Base-by-base conservation (phyloP, 768 basidiomycete species). In the Mycena sanguinolenta region DNA sequence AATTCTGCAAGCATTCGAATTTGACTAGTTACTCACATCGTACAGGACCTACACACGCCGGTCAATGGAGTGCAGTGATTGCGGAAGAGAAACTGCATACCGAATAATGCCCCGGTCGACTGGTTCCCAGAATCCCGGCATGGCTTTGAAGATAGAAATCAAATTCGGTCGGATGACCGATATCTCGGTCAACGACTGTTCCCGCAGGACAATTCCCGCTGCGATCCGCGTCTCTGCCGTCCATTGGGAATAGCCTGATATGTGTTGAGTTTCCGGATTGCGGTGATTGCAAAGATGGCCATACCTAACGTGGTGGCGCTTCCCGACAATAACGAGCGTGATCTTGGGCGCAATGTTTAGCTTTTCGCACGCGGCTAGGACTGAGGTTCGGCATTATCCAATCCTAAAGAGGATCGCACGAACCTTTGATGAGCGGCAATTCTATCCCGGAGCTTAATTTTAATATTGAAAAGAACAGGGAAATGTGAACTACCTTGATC, bases 111-210 rank as follows among this genome's bases (percentile, higher is more conserved):
- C 81, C 82, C 0, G 85, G 82, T 12, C 85, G 77, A 64, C 91
- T 93, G 0, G 93, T 95, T 10, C 94, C 94, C 1, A 94, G 84
- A 2, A 95, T 80, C 16, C 93, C 94, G 0, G 87, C 92, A 66
- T 95, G 94, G 60, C 90, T 91, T 75, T 90, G 90, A 4, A 95
- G 83, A 74, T 92, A 95, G 78, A 89, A 95, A 72, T 95, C 94
- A 42, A 91, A 90, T 63, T 93, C 92, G 0, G 87, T 86, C 0
- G 93, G 92, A 73, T 92, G 91, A 0, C 87, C 86, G 50, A 94
- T 88, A 5, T 89, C 90, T 2, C 83, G 83, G 74, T 95, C 94
- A 27, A 94, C 86, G 17, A 95, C 92, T 0, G 93, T 93, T 10
- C 94, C 94, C 0, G 94, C 92, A 1, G 86, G 88, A 73, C 89